A percentile compares a stretch with the other conserved stretches of the same genome.
These are phyloP conservation scores for Melocanna baccifera DNA, from an alignment of 176 grass and related monocot species.

Conservation along the genomic window DNA sequence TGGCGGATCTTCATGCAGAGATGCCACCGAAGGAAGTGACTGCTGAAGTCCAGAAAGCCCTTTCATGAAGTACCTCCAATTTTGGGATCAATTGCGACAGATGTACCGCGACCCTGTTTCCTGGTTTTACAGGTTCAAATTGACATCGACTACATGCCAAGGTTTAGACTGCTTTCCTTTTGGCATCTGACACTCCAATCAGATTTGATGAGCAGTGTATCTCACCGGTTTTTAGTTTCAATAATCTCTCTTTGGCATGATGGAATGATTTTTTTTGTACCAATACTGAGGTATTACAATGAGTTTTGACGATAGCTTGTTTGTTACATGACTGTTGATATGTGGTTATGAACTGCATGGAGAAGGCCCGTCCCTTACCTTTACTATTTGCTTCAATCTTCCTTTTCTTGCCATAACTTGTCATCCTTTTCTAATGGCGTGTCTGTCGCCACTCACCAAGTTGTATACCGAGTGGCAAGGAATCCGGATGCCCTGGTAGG, in stretches of 20 bases:
- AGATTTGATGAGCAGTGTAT: conserved; percentile 24
- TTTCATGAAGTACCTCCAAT: conserved; percentile 38
- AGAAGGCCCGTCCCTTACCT: not conserved
- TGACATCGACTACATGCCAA: conserved; percentile 34
- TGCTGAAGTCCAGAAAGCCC: conserved; percentile 49
- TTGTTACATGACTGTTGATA: not conserved
- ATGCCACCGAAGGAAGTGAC: conserved; percentile 65
- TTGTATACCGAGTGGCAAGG: not conserved
- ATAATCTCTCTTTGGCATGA: conserved; percentile 37
- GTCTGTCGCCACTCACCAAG: no score
- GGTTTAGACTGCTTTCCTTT: conserved; percentile 14
- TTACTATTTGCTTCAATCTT: not conserved
- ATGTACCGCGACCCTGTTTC: not conserved
- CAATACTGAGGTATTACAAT: not conserved
- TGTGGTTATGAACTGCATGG: not conserved
- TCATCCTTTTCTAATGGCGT: no score
- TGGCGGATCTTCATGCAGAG: conserved; percentile 65
- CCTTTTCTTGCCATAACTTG: not conserved
- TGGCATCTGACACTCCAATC: conserved; percentile 17
- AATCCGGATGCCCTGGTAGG: not conserved
- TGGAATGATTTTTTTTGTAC: conserved; percentile 14
- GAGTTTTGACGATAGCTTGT: not conserved
- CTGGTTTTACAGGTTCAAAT: conserved; percentile 15
- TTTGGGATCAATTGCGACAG: not conserved
- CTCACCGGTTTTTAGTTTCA: conserved; percentile 26